Base-by-base conservation (phyloP, 306 rosid species). In the Dalbergia cultrata region DNA sequence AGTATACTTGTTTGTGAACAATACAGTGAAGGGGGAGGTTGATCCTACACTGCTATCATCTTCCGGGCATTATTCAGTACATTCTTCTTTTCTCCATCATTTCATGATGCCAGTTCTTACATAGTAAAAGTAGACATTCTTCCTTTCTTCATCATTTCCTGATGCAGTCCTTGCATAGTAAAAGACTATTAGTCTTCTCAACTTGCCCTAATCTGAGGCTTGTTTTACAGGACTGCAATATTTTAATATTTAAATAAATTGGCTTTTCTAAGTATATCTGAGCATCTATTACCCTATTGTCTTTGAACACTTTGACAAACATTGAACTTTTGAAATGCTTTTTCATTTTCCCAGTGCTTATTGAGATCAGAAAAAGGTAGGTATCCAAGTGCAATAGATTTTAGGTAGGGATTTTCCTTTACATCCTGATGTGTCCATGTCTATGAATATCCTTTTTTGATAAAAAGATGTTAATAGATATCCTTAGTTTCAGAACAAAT, bases 311-410 rank as follows among this genome's bases (percentile, higher is more conserved):
- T 34, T 39, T 37, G 37, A 19, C 53, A 56, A 6, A 37, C 7
- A 37, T 37, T 37, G 41, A 37, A 37, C 7, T 37, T 0, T 37
- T 37, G 41, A 5, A 37, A 37, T 37, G 41, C 21, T 10, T 53
- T 43, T 53, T 71, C 33, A 53, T 34, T 14, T 18, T 39, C 45
- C 21, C 4, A 7, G 11, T 61, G 9, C 77, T 37, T 53, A 57
- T 58, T 58, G 58, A 59, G 35, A 72, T 18, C 77, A 9, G 1
- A 72, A 72, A 72, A 19, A 7, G 4, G 77, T 56, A 31, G 43
- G 41, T 54, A 37, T 72, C 19, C 13, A 11, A 12, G 66, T 37
- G 58, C 5, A 4, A 35, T 37, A 35, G 3, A 54, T 35, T 72
- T 72, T 54, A 12, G 33, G 37, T 13, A 37, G 19, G 21, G 13